Evolutionary conservation across 768 basidiomycete species (phyloP), one percentile per base, ranked within the genome.

Genomic region (Neoboletus brunneissimus): DNA sequence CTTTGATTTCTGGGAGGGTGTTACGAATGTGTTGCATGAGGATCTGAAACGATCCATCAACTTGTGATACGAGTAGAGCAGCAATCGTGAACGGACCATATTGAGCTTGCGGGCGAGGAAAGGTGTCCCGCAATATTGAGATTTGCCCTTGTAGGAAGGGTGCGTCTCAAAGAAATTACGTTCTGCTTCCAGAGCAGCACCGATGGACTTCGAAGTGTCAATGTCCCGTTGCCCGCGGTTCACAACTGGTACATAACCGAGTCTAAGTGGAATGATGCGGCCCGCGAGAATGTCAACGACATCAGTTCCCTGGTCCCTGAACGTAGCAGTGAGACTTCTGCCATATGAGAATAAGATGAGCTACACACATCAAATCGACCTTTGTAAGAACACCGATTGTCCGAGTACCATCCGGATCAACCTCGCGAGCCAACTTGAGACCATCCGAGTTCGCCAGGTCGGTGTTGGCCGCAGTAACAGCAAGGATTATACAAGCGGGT

Each of bases 371-470:
- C 61, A 99, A 78, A 73, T 99, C 97, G 50, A 98, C 90, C 75
- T 99, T 99, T 15, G 97, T 99, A 66, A 98, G 76, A 20, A 99
- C 97, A 81, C 97, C 97, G 62, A 99, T 98, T 22, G 97, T 99
- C 67, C 96, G 81, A 41, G 88, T 89, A 31, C 97, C 97, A 55
- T 98, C 96, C 3, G 96, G 95, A 69, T 99, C 97, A 25, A 98
- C 94, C 67, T 98, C 94, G 58, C 97, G 81, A 49, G 94, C 96
- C 80, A 98, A 76, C 77, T 97, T 96, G 68, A 97, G 73, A 48
- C 97, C 96, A 72, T 98, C 97, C 20, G 96, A 98, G 75, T 98
- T 99, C 57, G 97, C 97, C 81, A 99, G 80, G 79, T 99, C 97
- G 46, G 86, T 88, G 72, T 98, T 98, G 63, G 94, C 96, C 38